Conservation (phyloP, 306 rosid genomes). For the Medicago lupulina region DNA sequence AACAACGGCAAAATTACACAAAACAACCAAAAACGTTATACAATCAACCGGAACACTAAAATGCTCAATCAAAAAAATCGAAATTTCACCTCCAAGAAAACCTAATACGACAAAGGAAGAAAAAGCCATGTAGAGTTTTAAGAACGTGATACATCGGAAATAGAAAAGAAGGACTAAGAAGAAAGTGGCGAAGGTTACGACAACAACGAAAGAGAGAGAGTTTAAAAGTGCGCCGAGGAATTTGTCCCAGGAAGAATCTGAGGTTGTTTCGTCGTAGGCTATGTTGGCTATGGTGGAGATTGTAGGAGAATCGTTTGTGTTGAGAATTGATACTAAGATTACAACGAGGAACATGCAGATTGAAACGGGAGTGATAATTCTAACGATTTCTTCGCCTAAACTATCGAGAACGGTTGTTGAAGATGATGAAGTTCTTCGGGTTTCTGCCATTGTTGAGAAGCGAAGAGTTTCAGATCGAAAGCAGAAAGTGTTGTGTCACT, state of each 20-base stretch:
- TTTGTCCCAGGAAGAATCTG: conserved; percentile 89
- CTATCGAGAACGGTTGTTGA: conserved; percentile 61
- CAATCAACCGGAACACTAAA: conserved; percentile 70
- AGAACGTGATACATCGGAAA: conserved; percentile 74
- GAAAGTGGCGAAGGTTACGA: conserved; percentile 76
- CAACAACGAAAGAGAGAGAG: conserved; percentile 73
- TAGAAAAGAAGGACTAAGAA: conserved; percentile 82
- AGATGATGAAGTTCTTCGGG: conserved; percentile 51
- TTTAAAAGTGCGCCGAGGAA: conserved; percentile 81
- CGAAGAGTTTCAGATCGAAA: conserved; percentile 20
- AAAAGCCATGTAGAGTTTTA: conserved; percentile 82
- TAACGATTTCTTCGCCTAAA: conserved; percentile 80
- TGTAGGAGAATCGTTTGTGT: conserved; percentile 49
- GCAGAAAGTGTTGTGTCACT: neutral
- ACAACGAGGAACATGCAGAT: conserved; percentile 92
- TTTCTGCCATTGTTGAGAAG: conserved; percentile 59
- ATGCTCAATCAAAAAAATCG: conserved; percentile 55
- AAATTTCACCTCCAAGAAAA: conserved; percentile 79
- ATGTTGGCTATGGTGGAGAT: conserved; percentile 67
- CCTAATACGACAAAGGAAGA: conserved; percentile 78
- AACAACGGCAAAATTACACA: conserved; percentile 83
- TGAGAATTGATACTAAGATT: conserved; percentile 69
- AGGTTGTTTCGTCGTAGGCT: conserved; percentile 68
- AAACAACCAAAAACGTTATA: conserved; percentile 60
- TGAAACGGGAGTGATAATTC: conserved; percentile 86